A percentile compares a stretch with the other conserved stretches of the same genome.
phyloP scores from a whole-genome alignment of 2,329 filamentous ascomycete species.

The Penicillium corylophilum region DNA sequence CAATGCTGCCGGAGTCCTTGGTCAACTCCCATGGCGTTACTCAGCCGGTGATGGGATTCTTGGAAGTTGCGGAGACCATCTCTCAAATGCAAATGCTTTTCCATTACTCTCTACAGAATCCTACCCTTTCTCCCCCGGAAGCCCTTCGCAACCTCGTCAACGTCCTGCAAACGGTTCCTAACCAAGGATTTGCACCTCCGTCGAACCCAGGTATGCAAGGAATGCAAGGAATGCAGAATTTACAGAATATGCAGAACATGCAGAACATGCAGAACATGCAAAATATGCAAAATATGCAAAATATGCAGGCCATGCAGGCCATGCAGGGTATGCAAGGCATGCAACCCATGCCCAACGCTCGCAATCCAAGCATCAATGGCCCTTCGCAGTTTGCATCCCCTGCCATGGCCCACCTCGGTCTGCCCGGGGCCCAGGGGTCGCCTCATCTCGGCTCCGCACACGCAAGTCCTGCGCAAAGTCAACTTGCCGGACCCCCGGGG shows the following conservation, averaged over 20 bases:
- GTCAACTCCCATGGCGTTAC: conserved; percentile 56
- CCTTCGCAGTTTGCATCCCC: conserved; percentile 59
- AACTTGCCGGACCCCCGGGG: conserved; percentile 46
- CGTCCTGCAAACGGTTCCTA: conserved; percentile 41
- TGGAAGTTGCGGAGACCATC: conserved; percentile 67
- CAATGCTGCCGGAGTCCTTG: conserved; percentile 46
- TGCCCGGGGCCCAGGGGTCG: conserved; percentile 50
- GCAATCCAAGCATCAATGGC: conserved; percentile 47
- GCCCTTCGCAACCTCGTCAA: conserved; percentile 56
- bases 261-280: neutral
- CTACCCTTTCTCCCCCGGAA: conserved; percentile 53
- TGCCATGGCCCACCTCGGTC: conserved; percentile 54
- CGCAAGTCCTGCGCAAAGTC: conserved; percentile 47
- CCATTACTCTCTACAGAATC: conserved; percentile 55
- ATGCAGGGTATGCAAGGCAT: conserved; percentile 11
- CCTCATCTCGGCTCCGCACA: conserved; percentile 54
- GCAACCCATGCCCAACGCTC: conserved; percentile 38
- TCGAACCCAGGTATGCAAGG: conserved; percentile 39
- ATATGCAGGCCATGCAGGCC: neutral
- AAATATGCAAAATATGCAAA: conserved; percentile 32
- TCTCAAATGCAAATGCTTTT: conserved; percentile 64
- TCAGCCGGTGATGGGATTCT: conserved; percentile 56
- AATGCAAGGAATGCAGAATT: conserved; percentile 13
- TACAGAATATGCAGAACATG: neutral
- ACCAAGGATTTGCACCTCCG: conserved; percentile 28